Conservation (phyloP, 768 basidiomycete species). For the Amanita subjunquillea region DNA sequence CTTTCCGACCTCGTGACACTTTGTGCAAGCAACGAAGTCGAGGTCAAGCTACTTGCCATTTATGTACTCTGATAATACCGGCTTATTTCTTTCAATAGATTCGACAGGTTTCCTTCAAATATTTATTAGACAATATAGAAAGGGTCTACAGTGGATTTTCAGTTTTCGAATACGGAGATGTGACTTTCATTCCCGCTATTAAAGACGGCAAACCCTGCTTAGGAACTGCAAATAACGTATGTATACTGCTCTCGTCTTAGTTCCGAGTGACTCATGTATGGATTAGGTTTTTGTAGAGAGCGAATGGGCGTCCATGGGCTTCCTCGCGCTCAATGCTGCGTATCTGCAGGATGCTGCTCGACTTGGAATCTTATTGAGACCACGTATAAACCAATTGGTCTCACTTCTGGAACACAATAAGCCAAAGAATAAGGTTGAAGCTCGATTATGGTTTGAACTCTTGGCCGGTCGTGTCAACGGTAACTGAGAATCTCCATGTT, state of each 20-base stretch:
- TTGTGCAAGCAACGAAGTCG: slow-evolving; percentile 45
- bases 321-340: slow-evolving; percentile 49
- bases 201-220: slow-evolving; percentile 40
- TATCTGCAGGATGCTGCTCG: slow-evolving; percentile 48
- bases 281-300: slow-evolving; percentile 64
- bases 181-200: slow-evolving; percentile 75
- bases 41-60: slow-evolving; percentile 13
- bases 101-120: slow-evolving; percentile 61
- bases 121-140: slow-evolving; percentile 67
- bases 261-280: slow-evolving; percentile 40
- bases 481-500: slow-evolving; percentile 18
- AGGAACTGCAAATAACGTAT: slow-evolving; percentile 57
- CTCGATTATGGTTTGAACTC: slow-evolving; percentile 56
- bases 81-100: slow-evolving; percentile 15
- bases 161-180: slow-evolving; percentile 38
- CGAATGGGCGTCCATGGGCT: slow-evolving; percentile 70
- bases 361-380: slow-evolving; percentile 61
- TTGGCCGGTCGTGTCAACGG: slow-evolving; percentile 55
- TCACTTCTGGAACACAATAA: slow-evolving; percentile 48
- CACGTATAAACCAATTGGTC: slow-evolving; percentile 52
- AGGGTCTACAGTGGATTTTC: slow-evolving; percentile 52
- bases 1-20: slow-evolving; percentile 56
- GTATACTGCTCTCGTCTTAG: slow-evolving; percentile 6
- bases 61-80: background rate
- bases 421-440: slow-evolving; percentile 42